A percentile compares a stretch with the other conserved stretches of the same genome.
Conservation (phyloP, 352 stramenopile genomes). For the Globisporangium radiosum region DNA sequence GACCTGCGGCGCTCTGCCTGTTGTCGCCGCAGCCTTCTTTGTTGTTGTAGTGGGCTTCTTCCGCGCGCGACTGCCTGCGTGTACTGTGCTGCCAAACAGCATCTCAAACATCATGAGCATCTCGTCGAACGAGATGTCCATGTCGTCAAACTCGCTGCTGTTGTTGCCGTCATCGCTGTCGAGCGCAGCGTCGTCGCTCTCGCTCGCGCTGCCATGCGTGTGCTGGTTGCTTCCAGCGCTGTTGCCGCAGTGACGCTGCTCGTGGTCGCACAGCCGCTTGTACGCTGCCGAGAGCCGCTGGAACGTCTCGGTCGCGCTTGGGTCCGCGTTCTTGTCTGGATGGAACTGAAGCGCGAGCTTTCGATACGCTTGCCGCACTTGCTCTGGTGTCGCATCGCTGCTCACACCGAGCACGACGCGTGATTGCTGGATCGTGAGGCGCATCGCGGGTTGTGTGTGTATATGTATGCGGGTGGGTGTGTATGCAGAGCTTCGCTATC, state of each 20-base stretch:
- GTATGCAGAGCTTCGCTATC: too few relatives aligned
- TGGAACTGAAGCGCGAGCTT: slow-evolving; percentile 61
- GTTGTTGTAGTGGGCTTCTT: neutral
- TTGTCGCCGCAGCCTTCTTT: slow-evolving; percentile 5
- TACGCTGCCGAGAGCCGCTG: slow-evolving; percentile 65
- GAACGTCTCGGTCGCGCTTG: slow-evolving; percentile 58
- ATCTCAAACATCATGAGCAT: slow-evolving; percentile 80
- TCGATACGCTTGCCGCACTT: slow-evolving; percentile 55
- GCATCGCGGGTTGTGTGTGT: slow-evolving; percentile 8
- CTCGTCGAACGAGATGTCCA: slow-evolving; percentile 50
- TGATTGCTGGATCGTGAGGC: slow-evolving; percentile 35
- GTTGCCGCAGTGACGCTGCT: slow-evolving; percentile 14
- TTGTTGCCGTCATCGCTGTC: slow-evolving; percentile 10
- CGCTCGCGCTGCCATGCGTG: neutral
- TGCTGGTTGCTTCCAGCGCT: neutral
- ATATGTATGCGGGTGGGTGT: too few relatives aligned
- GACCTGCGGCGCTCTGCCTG: slow-evolving; percentile 10
- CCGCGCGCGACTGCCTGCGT: neutral
- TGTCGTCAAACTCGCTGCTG: slow-evolving; percentile 18
- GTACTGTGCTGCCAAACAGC: slow-evolving; percentile 35
- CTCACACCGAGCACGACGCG: slow-evolving; percentile 35
- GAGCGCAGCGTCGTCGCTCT: slow-evolving; percentile 21
- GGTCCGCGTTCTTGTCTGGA: slow-evolving; percentile 62
- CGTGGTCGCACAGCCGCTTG: slow-evolving; percentile 55
- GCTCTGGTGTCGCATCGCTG: slow-evolving; percentile 27